Percentiles rank a stretch among this genome's conserved stretches.
phyloP scores from a whole-genome alignment of 108 stramenopile species.

The Chaetoceros tenuissimus region DNA sequence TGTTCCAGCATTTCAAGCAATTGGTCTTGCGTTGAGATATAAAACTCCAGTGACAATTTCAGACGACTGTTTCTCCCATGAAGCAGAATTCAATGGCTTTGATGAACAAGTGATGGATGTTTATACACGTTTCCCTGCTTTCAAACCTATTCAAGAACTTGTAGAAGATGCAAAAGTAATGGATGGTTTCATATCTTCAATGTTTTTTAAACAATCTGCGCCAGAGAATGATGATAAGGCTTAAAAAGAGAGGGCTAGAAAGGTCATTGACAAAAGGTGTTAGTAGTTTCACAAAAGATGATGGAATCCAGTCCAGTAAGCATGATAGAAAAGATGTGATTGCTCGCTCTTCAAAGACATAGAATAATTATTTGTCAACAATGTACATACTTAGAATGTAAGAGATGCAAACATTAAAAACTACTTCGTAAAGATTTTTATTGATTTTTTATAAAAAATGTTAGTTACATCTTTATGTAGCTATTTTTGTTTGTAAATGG shows the following conservation, averaged over 20 bases:
- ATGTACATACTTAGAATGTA: too few relatives aligned
- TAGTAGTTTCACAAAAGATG: too few relatives aligned
- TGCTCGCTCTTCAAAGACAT: too few relatives aligned
- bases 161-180: slow-evolving; percentile 21
- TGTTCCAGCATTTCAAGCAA: slow-evolving; percentile 8
- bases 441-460: too few relatives aligned
- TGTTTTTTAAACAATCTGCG: slow-evolving; percentile 13
- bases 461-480: too few relatives aligned
- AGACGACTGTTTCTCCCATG: background rate
- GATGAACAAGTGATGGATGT: background rate
- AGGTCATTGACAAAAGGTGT: too few relatives aligned
- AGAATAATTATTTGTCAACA: too few relatives aligned
- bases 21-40: slow-evolving; percentile 22
- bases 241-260: background rate
- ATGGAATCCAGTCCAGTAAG: too few relatives aligned
- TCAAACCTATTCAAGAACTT: slow-evolving; percentile 22
- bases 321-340: too few relatives aligned
- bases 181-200: slow-evolving; percentile 25
- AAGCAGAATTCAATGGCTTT: background rate
- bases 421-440: too few relatives aligned
- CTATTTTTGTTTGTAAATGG: too few relatives aligned
- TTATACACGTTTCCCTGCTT: slow-evolving; percentile 13
- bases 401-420: too few relatives aligned
- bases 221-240: background rate
- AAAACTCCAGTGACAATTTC: slow-evolving; percentile 5